Percentiles rank a stretch among this genome's conserved stretches.
phyloP scores from a whole-genome alignment of 306 rosid genomes.

The Citrullus colocynthis region DNA sequence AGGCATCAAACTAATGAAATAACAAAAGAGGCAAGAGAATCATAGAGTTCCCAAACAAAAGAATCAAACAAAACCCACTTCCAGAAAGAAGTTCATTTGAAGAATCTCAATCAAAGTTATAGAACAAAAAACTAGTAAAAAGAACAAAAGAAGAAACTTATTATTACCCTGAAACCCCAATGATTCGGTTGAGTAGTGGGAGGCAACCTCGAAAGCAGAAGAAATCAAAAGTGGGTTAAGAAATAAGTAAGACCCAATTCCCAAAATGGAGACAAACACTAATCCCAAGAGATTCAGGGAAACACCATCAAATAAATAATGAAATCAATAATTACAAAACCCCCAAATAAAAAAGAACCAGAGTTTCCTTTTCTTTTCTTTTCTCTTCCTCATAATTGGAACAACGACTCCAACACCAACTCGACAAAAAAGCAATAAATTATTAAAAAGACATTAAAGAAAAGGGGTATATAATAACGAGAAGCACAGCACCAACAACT shows the following conservation, averaged over 20 bases:
- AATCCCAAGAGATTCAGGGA: conserved; percentile 35
- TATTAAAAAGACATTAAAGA: conserved; percentile 7
- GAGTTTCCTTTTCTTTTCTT: not conserved
- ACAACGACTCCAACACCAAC: conserved; percentile 70
- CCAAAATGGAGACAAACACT: conserved; percentile 42
- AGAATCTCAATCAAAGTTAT: not conserved
- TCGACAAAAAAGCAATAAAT: conserved; percentile 25
- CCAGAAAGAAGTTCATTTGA: not conserved
- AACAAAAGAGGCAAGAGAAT: not conserved
- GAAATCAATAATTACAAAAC: conserved; percentile 11
- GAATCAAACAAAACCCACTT: conserved; percentile 3
- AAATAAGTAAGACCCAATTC: conserved; percentile 5
- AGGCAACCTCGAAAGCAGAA: conserved; percentile 16
- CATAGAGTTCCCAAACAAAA: not conserved
- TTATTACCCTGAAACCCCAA: not conserved
- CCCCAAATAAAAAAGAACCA: conserved; percentile 27
- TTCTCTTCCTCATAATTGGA: conserved; percentile 63
- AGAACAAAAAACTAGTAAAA: not conserved
- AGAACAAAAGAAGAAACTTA: not conserved
- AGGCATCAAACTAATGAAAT: not conserved
- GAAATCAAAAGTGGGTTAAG: conserved; percentile 11
- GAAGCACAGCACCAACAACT: conserved; percentile 36
- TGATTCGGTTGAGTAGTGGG: conserved; percentile 6
- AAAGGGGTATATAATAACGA: conserved; percentile 11
- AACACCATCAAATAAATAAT: not conserved